These are phyloP conservation scores for Lolium perenne DNA, from an alignment of 176 grass and related monocot genomes.

Conservation along the genomic window DNA sequence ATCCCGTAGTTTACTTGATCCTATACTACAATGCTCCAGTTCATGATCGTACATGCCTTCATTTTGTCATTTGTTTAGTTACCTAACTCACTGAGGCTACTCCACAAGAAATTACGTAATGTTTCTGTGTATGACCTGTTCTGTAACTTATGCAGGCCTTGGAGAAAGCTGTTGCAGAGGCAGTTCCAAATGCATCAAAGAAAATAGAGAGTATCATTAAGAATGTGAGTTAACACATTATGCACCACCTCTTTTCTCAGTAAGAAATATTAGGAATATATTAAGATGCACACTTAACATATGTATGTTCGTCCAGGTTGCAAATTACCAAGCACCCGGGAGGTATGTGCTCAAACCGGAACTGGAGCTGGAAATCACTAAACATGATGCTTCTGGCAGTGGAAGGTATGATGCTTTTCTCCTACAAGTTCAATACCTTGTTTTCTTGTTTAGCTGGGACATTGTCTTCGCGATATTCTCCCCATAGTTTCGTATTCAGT, in stretches of 20 bases:
- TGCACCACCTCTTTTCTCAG: neutral
- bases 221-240: conserved; percentile 71
- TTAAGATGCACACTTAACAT: conserved; percentile 21
- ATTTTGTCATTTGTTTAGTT: conserved; percentile 23
- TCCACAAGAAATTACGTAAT: conserved; percentile 12
- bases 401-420: conserved; percentile 57
- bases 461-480: conserved; percentile 24
- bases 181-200: conserved; percentile 67
- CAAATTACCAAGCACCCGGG: conserved; percentile 77
- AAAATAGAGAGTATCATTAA: conserved; percentile 85
- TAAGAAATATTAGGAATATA: conserved; percentile 22
- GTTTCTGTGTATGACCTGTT: conserved; percentile 29
- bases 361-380: conserved; percentile 68
- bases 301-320: conserved; percentile 71
- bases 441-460: neutral
- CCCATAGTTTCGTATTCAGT: conserved; percentile 4
- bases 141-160: conserved; percentile 67
- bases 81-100: conserved; percentile 23
- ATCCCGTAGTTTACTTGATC: conserved; percentile 24
- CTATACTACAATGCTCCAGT: conserved; percentile 11
- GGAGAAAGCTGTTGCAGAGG: conserved; percentile 85
- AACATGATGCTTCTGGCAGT: conserved; percentile 53
- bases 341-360: conserved; percentile 84
- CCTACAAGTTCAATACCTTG: conserved; percentile 4
- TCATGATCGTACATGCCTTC: conserved; percentile 19